Percentiles rank a stretch among this genome's conserved stretches.
These are phyloP conservation scores for Jamesozyma lodderae DNA, from an alignment of 805 yeast species.

Conservation along the genomic window DNA sequence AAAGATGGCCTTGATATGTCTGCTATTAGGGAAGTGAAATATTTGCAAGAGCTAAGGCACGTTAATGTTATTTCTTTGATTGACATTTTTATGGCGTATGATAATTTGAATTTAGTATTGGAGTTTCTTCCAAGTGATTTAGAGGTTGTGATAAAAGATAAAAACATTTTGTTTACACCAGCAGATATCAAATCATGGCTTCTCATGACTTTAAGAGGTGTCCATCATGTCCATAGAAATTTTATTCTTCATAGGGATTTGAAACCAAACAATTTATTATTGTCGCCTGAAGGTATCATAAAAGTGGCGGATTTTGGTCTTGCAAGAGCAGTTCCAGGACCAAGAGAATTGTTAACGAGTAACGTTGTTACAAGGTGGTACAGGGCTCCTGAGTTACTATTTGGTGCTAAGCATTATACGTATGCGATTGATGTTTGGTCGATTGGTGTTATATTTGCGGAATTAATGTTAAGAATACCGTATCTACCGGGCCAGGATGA, in stretches of 20 bases:
- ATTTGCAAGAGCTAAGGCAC: slow-evolving; percentile 71
- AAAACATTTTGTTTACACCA: slow-evolving; percentile 62
- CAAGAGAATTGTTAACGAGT: slow-evolving; percentile 71
- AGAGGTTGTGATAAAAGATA: slow-evolving; percentile 81
- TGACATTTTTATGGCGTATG: slow-evolving; percentile 70
- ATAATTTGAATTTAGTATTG: slow-evolving; percentile 70
- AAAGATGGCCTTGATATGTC: slow-evolving; percentile 97
- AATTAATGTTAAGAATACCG: slow-evolving; percentile 88
- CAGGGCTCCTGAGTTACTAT: slow-evolving; percentile 85
- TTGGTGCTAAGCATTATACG: slow-evolving; percentile 84
- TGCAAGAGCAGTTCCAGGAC: slow-evolving; percentile 75
- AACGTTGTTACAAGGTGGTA: slow-evolving; percentile 98
- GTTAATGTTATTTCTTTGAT: slow-evolving; percentile 76
- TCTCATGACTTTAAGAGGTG: slow-evolving; percentile 87
- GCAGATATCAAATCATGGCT: slow-evolving; percentile 92
- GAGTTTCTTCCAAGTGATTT: slow-evolving; percentile 90
- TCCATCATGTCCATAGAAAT: slow-evolving; percentile 91
- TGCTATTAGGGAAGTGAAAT: slow-evolving; percentile 88
- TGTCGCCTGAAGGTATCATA: slow-evolving; percentile 79
- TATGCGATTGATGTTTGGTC: slow-evolving; percentile 94
- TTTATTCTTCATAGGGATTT: slow-evolving; percentile 86
- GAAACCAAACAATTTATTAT: slow-evolving; percentile 81
- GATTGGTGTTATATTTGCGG: slow-evolving; percentile 92
- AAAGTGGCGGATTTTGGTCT: slow-evolving; percentile 97
- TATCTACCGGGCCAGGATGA: slow-evolving; percentile 91